Conservation (phyloP, 345 rosid species). For the Psidium guajava region DNA sequence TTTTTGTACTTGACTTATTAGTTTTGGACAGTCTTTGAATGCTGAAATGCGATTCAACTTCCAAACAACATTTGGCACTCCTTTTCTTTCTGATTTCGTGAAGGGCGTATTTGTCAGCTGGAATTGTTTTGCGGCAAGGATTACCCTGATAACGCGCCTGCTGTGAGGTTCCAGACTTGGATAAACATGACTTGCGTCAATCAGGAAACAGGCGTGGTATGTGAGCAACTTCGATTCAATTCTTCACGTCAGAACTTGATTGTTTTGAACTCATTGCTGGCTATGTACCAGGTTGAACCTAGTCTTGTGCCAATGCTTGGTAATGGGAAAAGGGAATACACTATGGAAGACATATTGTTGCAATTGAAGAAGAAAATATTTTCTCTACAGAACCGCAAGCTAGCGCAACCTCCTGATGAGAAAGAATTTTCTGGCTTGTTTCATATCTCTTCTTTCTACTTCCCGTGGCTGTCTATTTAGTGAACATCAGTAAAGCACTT, state of each 20-base stretch:
- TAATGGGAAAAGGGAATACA: constrained; percentile 61
- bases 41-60: not conserved
- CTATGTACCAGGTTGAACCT: constrained; percentile 50
- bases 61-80: not conserved
- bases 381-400: constrained; percentile 69
- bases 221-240: not conserved
- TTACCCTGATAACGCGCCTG: constrained; percentile 72
- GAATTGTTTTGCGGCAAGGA: constrained; percentile 62
- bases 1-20: not conserved
- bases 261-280: constrained; percentile 2
- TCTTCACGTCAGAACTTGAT: not conserved
- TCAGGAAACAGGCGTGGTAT: constrained; percentile 65
- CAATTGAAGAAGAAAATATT: constrained; percentile 75
- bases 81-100: constrained; percentile 39
- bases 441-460: not conserved
- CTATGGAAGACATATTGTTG: constrained; percentile 66
- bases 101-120: constrained; percentile 78
- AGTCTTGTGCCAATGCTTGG: constrained; percentile 57
- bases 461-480: not conserved
- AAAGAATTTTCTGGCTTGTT: not conserved
- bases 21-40: not conserved
- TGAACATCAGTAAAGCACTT: not conserved
- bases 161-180: constrained; percentile 59
- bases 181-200: constrained; percentile 77
- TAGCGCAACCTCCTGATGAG: constrained; percentile 67